Base-by-base conservation (phyloP, 345 rosid species). In the Iberis pinnata region DNA sequence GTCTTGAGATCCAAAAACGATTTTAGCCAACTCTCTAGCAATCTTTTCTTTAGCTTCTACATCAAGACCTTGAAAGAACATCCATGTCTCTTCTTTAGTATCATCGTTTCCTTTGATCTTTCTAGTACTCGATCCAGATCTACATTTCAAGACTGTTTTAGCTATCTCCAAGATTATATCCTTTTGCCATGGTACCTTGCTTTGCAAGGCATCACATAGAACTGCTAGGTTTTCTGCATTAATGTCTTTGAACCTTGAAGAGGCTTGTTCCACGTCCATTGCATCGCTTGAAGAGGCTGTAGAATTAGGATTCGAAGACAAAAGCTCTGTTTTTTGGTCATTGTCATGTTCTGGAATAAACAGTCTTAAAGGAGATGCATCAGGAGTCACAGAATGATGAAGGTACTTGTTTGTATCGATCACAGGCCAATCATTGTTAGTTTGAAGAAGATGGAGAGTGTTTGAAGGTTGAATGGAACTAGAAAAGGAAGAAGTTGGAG, bases 31-130 rank as follows among this genome's bases (percentile, higher is more conserved):
- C 58, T 84, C 97, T 67, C 75, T 77, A 8, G 86, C 83, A 12
- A 78, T 70, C 68, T 75, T 86, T 53, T 82, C 88, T 60, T 89
- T 86, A 4, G 81, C 85, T 43, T 75, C 74, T 38, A 49, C 57
- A 61, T 86, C 97, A 13, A 55, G 69, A 25, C 97, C 97, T 60
- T 69, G 78, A 43, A 89, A 89, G 58, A 84, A 67, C 55, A 89
- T 47, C 96, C 97, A 89, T 16, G 94, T 78, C 18, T 89, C 97
- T 58, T 78, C 81, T 67, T 74, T 83, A 9, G 43, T 1, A 37
- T 66, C 45, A 33, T 67, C 65, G 5, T 37, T 46, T 40, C 69
- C 59, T 14, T 41, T 56, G 13, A 53, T 47, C 51, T 71, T 83
- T 59, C 84, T 72, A 43, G 68, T 76, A 12, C 61, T 56, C 51